A percentile compares a stretch with the other conserved stretches of the same genome.
Evolutionary conservation across 106 monocot genomes (phyloP).

Genomic region (Triglochin maritima): DNA sequence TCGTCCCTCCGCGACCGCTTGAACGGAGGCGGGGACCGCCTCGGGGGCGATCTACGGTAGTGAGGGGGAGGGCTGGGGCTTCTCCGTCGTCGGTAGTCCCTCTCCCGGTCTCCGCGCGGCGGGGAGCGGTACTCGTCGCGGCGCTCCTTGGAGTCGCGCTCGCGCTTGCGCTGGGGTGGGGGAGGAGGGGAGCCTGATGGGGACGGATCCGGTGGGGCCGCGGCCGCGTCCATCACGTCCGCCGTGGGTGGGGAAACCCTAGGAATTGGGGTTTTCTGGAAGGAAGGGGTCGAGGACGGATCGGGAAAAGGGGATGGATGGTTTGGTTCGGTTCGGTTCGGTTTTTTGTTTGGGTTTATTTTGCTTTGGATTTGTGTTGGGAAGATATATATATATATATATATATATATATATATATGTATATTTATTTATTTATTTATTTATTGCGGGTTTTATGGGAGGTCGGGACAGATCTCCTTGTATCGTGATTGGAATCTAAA

Average conservation of each 20-base stretch:
- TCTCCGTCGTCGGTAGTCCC: slow-evolving; percentile 53
- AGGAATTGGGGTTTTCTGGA: neutral
- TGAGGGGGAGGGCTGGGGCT: slow-evolving; percentile 70
- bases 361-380: too few relatives aligned
- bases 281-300: too few relatives aligned
- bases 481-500: too few relatives aligned
- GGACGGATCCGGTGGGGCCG: neutral
- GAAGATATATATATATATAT: too few relatives aligned
- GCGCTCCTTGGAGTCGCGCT: slow-evolving; percentile 37
- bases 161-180: slow-evolving; percentile 31
- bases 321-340: too few relatives aligned
- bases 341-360: too few relatives aligned
- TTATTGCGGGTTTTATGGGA: too few relatives aligned
- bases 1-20: slow-evolving; percentile 85
- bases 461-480: too few relatives aligned
- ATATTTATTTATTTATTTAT: too few relatives aligned
- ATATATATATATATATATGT: too few relatives aligned
- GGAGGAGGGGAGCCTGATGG: slow-evolving; percentile 30
- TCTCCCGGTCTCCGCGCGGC: slow-evolving; percentile 14
- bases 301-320: too few relatives aligned
- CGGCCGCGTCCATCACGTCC: slow-evolving; percentile 45
- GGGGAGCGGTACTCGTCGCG: slow-evolving; percentile 18
- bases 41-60: slow-evolving; percentile 39
- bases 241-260: slow-evolving; percentile 27
- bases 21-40: slow-evolving; percentile 39